Conservation (phyloP, 345 rosid species). For the Arabidopsis suecica region DNA sequence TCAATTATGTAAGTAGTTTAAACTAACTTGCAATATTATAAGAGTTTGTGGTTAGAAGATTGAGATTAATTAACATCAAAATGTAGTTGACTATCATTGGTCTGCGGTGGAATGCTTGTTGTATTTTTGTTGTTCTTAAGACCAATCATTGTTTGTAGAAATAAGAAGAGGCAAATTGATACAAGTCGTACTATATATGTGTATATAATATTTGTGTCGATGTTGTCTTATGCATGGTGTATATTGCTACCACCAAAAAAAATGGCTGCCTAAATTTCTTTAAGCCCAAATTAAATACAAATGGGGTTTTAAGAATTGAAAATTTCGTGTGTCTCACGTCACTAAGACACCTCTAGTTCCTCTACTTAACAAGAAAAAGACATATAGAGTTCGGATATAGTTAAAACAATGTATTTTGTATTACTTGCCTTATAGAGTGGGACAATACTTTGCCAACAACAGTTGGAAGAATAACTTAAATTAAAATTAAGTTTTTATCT, state of each 20-base stretch:
- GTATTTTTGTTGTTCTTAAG: conserved; percentile 28
- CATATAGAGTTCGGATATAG: background rate
- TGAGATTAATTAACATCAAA: conserved; percentile 33
- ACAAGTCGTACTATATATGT: conserved; percentile 23
- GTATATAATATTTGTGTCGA: conserved; percentile 2
- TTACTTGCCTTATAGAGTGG: background rate
- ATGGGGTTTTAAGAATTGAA: background rate
- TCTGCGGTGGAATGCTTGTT: conserved; percentile 43
- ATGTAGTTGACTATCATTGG: conserved; percentile 41
- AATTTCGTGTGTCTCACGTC: background rate
- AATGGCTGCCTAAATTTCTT: conserved; percentile 21
- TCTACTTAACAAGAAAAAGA: background rate
- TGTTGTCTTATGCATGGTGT: conserved; percentile 36
- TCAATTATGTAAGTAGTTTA: conserved; percentile 3
- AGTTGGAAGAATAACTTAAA: background rate
- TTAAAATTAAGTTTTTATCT: background rate
- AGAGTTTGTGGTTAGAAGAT: conserved; percentile 46
- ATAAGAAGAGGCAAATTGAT: conserved; percentile 24
- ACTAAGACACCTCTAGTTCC: conserved; percentile 5
- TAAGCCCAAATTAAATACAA: background rate
- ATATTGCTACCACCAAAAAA: conserved; percentile 14
- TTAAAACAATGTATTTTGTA: background rate
- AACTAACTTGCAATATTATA: conserved; percentile 7
- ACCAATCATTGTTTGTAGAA: conserved; percentile 39
- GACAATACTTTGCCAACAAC: conserved; percentile 9